These are phyloP conservation scores for Sphagnum contortum DNA, from an alignment of 225 moss, liverwort and hornwort genomes.

Conservation along the genomic window DNA sequence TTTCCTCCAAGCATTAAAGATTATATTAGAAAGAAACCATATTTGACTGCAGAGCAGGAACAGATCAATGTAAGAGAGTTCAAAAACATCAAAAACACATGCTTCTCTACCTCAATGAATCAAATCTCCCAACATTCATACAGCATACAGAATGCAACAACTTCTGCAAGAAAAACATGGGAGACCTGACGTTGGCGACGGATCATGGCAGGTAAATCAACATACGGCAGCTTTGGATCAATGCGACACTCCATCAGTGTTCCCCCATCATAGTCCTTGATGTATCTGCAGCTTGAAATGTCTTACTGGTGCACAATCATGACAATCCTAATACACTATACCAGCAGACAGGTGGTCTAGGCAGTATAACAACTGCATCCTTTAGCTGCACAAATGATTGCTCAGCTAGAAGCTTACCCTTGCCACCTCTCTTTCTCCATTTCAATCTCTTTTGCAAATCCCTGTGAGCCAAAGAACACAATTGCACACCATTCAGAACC, in stretches of 20 bases:
- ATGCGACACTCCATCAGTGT: conserved; percentile 98
- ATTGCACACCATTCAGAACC: too few relatives aligned
- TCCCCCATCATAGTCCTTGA: conserved; percentile 99
- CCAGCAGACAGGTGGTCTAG: too few relatives aligned
- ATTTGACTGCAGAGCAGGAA: background rate
- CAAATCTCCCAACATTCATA: too few relatives aligned
- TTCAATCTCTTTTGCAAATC: conserved; percentile 94
- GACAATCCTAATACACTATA: too few relatives aligned
- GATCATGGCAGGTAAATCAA: conserved; percentile 86
- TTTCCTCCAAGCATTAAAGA: background rate
- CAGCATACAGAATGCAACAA: too few relatives aligned
- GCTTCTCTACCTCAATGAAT: too few relatives aligned
- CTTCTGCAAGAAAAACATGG: too few relatives aligned
- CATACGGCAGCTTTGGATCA: conserved; percentile 88
- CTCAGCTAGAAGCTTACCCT: conserved; percentile 41
- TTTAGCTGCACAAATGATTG: too few relatives aligned
- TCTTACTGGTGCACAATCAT: too few relatives aligned
- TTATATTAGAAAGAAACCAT: background rate
- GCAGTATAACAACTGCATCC: too few relatives aligned
- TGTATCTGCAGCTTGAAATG: conserved; percentile 42
- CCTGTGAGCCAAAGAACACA: conserved; percentile 22
- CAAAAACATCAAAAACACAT: too few relatives aligned
- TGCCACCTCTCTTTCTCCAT: conserved; percentile 99
- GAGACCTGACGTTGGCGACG: conserved; percentile 84
- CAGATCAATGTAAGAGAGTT: too few relatives aligned